phyloP scores from a whole-genome alignment of 1,139 yeast species.

The Debaryomycetaceae sp. region DNA sequence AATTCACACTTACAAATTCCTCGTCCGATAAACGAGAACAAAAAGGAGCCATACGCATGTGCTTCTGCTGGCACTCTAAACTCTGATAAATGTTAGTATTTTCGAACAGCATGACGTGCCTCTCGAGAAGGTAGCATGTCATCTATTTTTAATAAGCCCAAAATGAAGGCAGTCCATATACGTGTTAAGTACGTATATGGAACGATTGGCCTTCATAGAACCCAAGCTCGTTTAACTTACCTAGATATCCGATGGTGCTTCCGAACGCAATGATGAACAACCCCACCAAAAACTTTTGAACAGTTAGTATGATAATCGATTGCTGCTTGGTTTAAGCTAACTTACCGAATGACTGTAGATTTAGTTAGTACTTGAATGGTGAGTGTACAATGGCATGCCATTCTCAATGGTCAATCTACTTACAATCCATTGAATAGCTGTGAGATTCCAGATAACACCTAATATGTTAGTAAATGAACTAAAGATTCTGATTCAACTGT shows the following conservation, averaged over 20 bases:
- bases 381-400: too few relatives aligned
- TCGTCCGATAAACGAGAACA: constrained; percentile 81
- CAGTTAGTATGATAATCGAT: constrained; percentile 10
- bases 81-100: constrained; percentile 32
- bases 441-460: constrained; percentile 54
- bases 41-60: constrained; percentile 70
- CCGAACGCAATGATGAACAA: constrained; percentile 56
- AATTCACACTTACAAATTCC: constrained; percentile 55
- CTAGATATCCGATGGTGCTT: constrained; percentile 49
- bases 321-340: constrained; percentile 2
- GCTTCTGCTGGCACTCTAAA: constrained; percentile 67
- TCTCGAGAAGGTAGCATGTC: too few relatives aligned
- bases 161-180: too few relatives aligned
- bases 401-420: constrained; percentile 17
- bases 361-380: constrained; percentile 14
- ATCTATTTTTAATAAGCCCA: too few relatives aligned
- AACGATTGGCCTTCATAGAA: too few relatives aligned
- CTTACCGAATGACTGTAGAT: constrained; percentile 27
- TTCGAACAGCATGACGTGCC: not conserved
- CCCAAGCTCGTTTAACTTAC: constrained; percentile 24
- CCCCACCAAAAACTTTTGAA: constrained; percentile 48
- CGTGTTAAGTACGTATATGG: too few relatives aligned
- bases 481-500: not conserved
- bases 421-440: constrained; percentile 59
- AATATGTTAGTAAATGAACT: constrained; percentile 16